Base-by-base conservation (phyloP, 306 rosid genomes). In the Malus asiatica region DNA sequence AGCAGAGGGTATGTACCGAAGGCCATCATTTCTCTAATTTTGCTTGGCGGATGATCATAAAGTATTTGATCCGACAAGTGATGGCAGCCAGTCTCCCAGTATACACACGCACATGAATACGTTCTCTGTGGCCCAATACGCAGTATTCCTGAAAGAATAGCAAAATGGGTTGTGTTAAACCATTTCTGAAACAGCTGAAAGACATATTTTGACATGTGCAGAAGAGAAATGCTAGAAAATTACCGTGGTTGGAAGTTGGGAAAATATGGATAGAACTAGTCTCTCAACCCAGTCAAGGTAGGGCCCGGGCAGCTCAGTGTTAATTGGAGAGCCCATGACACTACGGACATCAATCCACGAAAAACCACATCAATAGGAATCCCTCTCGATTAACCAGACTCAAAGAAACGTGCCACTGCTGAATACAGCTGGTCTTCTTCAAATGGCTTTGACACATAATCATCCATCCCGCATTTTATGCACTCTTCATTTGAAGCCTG, bases 401-500 rank as follows among this genome's bases (percentile, higher is more conserved):
- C 79, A 22, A 90, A 92, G 83, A 89, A 78, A 1, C 67, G 83
- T n/a, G 90, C 78, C 66, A 95, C 81, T 12, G 96, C 91, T 70
- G 81, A 80, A 75, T 86, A 88, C 74, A 95, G 90, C 73, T 95
- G 90, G 75, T 87, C 93, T 82, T 88, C 96, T 76, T 90, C 98
- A 6, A 95, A 95, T 63, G 98, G 98, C 79, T 95, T 95, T 6
- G 96, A 82, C 71, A 95, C 97, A 12, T 85, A 90, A 74, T 72
- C 97, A 77, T 95, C 97, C 98, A 95, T 95, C 85, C 97, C 98
- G 27, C 98, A 92, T 71, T 83, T 82, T 81, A 78, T 88, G 78
- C 98, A 90, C 77, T 89, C 89, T 82, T 95, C 97, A 77, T 81
- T 85, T 77, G 97, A 87, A 78, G 88, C 84, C 73, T 84, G 97